These are phyloP conservation scores for Tricholoma matsutake DNA, from an alignment of 768 basidiomycete species.

Conservation along the genomic window DNA sequence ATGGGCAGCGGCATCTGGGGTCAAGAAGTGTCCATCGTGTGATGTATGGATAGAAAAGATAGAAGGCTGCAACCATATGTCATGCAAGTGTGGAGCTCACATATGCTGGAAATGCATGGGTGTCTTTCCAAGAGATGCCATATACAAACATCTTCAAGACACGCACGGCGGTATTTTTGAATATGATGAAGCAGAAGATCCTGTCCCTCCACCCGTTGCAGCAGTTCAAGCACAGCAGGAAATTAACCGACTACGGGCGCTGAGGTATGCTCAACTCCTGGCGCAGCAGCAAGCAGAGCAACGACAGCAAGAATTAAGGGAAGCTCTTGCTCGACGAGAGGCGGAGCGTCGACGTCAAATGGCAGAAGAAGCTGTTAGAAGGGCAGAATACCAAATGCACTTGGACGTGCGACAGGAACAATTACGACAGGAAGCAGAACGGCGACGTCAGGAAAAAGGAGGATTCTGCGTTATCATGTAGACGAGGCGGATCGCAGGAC, in stretches of 20 bases:
- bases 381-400: not conserved
- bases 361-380: not conserved
- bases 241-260: not conserved
- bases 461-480: conserved; percentile 27
- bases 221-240: not conserved
- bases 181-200: not conserved
- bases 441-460: conserved; percentile 7
- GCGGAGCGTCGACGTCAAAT: not conserved
- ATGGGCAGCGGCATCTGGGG: conserved; percentile 36
- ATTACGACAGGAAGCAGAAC: conserved; percentile 10
- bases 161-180: not conserved
- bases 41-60: conserved; percentile 43
- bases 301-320: not conserved
- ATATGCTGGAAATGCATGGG: conserved; percentile 55
- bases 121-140: conserved; percentile 28
- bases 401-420: not conserved
- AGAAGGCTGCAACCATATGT: conserved; percentile 55
- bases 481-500: conserved; percentile 24
- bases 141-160: conserved; percentile 1
- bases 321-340: not conserved
- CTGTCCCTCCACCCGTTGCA: not conserved
- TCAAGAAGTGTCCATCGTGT: conserved; percentile 48
- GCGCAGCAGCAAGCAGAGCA: not conserved
- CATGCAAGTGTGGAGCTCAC: conserved; percentile 48
- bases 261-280: not conserved